These are phyloP conservation scores for Durusdinium trenchii DNA, from an alignment of 73 alveolate species.

Conservation along the genomic window DNA sequence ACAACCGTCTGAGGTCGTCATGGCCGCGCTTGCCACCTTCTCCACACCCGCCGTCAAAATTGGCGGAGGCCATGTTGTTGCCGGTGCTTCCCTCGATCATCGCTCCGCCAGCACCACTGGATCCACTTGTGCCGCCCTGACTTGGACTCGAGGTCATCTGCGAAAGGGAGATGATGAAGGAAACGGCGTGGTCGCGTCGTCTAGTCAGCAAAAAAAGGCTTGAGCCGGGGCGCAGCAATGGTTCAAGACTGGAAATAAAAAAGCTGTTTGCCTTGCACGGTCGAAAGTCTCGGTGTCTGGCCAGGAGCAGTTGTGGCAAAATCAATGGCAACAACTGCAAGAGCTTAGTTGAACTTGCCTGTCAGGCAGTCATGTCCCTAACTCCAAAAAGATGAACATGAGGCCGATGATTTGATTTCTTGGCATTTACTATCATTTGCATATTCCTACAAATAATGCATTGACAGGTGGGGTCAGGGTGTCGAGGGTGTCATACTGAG, in stretches of 20 bases:
- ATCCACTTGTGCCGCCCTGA: too few species aligned
- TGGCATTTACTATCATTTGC: too few species aligned
- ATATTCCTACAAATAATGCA: too few species aligned
- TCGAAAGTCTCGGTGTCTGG: background rate
- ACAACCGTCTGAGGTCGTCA: background rate
- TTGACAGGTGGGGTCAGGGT: too few species aligned
- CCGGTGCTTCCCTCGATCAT: too few species aligned
- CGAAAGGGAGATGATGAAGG: background rate
- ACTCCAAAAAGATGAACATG: too few species aligned
- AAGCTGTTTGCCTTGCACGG: background rate
- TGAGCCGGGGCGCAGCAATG: background rate
- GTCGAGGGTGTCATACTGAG: too few species aligned
- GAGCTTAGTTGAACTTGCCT: constrained; percentile 71
- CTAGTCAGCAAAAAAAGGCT: background rate
- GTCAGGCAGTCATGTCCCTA: background rate
- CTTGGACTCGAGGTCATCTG: too few species aligned
- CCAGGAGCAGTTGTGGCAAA: constrained; percentile 67
- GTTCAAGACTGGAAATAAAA: background rate
- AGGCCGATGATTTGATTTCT: too few species aligned
- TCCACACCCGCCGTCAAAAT: background rate
- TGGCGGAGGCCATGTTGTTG: too few species aligned
- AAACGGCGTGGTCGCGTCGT: too few species aligned
- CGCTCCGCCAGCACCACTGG: too few species aligned
- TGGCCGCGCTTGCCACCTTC: constrained; percentile 13
- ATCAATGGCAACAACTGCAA: constrained; percentile 83